Evolutionary conservation across 148 eudicot species (phyloP).

Genomic region (Camellia sinensis): DNA sequence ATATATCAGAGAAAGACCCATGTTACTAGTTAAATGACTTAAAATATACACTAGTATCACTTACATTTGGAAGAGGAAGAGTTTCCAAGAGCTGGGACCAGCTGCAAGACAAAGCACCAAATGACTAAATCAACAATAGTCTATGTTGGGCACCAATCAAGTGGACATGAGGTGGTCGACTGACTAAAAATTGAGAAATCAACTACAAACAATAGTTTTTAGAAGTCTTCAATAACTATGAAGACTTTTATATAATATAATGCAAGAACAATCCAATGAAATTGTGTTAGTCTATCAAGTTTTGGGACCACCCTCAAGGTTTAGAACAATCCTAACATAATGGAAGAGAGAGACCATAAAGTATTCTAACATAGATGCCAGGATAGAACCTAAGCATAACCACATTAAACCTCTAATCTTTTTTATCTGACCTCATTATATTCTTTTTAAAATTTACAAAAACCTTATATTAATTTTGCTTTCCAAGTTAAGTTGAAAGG

Average conservation of each 20-base stretch:
- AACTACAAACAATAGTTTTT: background rate
- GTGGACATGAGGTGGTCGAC: background rate
- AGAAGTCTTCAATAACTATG: background rate
- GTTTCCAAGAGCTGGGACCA: constrained; percentile 81
- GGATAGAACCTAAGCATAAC: background rate
- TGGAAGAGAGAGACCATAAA: background rate
- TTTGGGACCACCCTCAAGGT: constrained; percentile 25
- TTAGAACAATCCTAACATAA: constrained; percentile 3
- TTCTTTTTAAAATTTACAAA: background rate
- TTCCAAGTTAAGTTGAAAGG: constrained; percentile 1
- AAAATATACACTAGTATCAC: constrained; percentile 16
- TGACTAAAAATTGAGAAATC: background rate
- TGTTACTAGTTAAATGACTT: background rate
- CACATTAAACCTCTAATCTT: background rate
- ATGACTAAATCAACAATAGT: background rate
- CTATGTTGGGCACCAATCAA: constrained; percentile 4
- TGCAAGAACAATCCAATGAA: background rate
- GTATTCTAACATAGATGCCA: background rate
- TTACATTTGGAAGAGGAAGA: constrained; percentile 79
- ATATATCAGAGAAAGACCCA: background rate
- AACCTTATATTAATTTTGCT: background rate
- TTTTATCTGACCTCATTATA: background rate
- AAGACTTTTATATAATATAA: background rate
- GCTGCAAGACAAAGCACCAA: constrained; percentile 42
- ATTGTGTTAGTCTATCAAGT: constrained; percentile 10